These are phyloP conservation scores for Phylloboletellus chloephorus DNA, from an alignment of 1,284 basidiomycete genomes.

Conservation along the genomic window DNA sequence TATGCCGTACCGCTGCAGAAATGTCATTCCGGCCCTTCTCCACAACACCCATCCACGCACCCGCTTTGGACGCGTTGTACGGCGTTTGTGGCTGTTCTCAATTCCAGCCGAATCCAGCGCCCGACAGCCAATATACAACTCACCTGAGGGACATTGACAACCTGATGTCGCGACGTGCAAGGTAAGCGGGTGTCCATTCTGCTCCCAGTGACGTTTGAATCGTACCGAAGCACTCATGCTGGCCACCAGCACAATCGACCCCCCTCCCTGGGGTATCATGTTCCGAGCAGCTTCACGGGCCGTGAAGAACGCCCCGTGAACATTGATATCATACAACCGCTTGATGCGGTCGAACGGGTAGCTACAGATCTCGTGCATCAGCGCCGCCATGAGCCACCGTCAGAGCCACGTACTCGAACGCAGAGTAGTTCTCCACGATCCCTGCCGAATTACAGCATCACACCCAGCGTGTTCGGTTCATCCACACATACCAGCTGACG, in stretches of 20 bases:
- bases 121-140: slow-evolving; percentile 1
- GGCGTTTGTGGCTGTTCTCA: slow-evolving; percentile 77
- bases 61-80: slow-evolving; percentile 93
- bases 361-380: slow-evolving; percentile 34
- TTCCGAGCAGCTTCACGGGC: slow-evolving; percentile 85
- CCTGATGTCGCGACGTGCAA: slow-evolving; percentile 40
- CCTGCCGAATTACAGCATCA: slow-evolving; percentile 39
- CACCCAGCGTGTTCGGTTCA: slow-evolving; percentile 4
- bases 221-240: slow-evolving; percentile 74
- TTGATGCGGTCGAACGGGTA: slow-evolving; percentile 83
- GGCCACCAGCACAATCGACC: slow-evolving; percentile 83
- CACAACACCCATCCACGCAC: slow-evolving; percentile 34
- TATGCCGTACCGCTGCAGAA: slow-evolving; percentile 72
- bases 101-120: background rate
- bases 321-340: slow-evolving; percentile 87
- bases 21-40: slow-evolving; percentile 6
- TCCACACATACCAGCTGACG: slow-evolving; percentile 69
- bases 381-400: background rate
- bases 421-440: slow-evolving; percentile 89
- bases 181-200: slow-evolving; percentile 7
- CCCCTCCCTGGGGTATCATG: slow-evolving; percentile 73
- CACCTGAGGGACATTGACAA: slow-evolving; percentile 82
- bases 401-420: slow-evolving; percentile 59
- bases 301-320: slow-evolving; percentile 90
- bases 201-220: background rate